A percentile compares a stretch with the other conserved stretches of the same genome.
Evolutionary conservation across 306 rosid species (phyloP).

Genomic region (Luffa aegyptiaca): DNA sequence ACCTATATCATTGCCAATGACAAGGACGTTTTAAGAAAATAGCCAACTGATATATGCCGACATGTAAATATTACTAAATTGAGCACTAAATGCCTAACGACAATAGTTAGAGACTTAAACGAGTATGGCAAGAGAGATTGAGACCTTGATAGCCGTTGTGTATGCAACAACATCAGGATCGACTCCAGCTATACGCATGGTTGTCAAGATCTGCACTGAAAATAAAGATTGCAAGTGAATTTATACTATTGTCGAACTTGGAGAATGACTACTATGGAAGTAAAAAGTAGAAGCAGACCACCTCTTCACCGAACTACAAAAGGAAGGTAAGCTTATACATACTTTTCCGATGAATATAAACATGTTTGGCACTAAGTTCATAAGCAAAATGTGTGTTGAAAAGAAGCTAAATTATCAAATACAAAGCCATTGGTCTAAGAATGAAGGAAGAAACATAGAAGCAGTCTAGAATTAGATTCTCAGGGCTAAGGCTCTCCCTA

Average conservation of each 20-base stretch:
- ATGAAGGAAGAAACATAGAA: not conserved
- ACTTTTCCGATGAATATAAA: not conserved
- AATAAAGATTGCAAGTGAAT: slow-evolving; percentile 19
- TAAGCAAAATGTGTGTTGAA: not conserved
- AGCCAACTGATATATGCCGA: not conserved
- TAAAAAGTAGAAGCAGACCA: not conserved
- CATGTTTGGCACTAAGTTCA: not conserved
- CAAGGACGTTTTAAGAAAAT: slow-evolving; percentile 11
- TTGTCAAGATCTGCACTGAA: slow-evolving; percentile 61
- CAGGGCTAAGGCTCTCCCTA: not conserved
- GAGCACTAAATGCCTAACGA: not conserved
- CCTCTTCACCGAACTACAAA: not conserved
- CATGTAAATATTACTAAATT: not conserved
- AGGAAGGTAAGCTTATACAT: not conserved
- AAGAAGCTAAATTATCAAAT: not conserved
- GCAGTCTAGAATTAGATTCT: not conserved
- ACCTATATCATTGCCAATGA: slow-evolving; percentile 45
- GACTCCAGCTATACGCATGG: slow-evolving; percentile 56
- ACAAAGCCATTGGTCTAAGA: not conserved
- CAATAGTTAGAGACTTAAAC: not conserved
- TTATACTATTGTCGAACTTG: not conserved
- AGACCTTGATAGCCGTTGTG: slow-evolving; percentile 83
- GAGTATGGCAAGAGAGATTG: not conserved
- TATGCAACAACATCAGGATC: slow-evolving; percentile 84
- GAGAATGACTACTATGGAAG: not conserved